Evolutionary conservation across 1,284 basidiomycete species (phyloP).

Genomic region (Ganoderma resinaceum): DNA sequence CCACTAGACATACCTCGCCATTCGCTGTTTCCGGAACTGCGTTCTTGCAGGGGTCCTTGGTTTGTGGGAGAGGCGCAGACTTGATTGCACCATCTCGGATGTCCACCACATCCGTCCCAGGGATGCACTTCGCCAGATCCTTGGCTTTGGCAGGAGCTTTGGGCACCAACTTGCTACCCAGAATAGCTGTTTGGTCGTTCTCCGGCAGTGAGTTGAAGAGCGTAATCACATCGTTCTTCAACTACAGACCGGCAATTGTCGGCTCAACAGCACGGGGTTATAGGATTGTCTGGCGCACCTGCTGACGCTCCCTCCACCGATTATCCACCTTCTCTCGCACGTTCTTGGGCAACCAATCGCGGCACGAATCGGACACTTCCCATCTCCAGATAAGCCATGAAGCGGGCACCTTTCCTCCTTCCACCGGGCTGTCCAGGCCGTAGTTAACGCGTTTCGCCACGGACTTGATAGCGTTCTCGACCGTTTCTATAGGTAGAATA

Average conservation of each 20-base stretch:
- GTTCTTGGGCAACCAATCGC: constrained; percentile 75
- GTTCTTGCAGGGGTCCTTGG: constrained; percentile 7
- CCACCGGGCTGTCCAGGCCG: constrained; percentile 61
- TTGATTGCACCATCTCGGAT: constrained; percentile 10
- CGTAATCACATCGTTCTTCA: constrained; percentile 59
- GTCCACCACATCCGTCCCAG: constrained; percentile 14
- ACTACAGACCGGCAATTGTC: constrained; percentile 49
- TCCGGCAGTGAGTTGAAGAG: constrained; percentile 64
- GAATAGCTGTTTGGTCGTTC: constrained; percentile 58
- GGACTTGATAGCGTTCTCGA: constrained; percentile 69
- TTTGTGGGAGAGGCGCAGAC: neutral
- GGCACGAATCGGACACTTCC: constrained; percentile 72
- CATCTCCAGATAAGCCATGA: constrained; percentile 84
- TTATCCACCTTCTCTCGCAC: constrained; percentile 67
- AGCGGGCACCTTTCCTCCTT: constrained; percentile 60
- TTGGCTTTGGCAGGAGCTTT: constrained; percentile 22
- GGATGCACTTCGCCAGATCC: constrained; percentile 11
- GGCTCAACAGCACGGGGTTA: neutral
- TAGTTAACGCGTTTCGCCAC: constrained; percentile 76
- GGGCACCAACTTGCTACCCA: constrained; percentile 57
- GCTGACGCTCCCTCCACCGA: constrained; percentile 70
- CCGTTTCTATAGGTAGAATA: constrained; percentile 52
- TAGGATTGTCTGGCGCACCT: constrained; percentile 51
- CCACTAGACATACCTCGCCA: constrained; percentile 12
- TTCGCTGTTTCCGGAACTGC: constrained; percentile 8